These are phyloP conservation scores for Microdochium bolleyi DNA, from an alignment of 2,329 filamentous ascomycete species.

Conservation along the genomic window DNA sequence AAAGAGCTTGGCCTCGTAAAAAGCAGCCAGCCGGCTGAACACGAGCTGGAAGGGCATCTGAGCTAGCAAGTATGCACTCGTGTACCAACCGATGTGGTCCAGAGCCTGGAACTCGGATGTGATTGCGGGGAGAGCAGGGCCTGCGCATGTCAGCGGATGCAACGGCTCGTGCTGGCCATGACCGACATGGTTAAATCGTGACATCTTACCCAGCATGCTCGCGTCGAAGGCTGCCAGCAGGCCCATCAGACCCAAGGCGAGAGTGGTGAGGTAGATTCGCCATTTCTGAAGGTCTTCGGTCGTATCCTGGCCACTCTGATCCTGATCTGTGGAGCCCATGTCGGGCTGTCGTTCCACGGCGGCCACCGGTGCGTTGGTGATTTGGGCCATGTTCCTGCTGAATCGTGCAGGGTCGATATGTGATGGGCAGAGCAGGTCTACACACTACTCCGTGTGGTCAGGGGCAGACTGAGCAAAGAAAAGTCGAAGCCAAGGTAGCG, in stretches of 20 bases:
- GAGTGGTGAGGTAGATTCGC: background rate
- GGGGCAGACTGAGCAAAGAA: background rate
- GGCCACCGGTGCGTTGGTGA: background rate
- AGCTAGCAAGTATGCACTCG: conserved; percentile 15
- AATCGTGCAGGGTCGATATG: background rate
- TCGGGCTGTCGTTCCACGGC: background rate
- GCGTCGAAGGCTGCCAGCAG: background rate
- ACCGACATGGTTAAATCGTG: background rate
- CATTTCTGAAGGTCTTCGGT: background rate
- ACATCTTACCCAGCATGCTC: background rate
- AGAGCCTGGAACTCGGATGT: conserved; percentile 8
- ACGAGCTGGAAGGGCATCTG: conserved; percentile 20
- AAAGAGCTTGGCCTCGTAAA: background rate
- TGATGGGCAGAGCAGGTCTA: background rate
- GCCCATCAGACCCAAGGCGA: background rate
- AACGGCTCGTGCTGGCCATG: background rate
- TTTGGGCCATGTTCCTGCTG: background rate
- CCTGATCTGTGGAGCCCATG: background rate
- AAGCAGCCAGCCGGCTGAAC: conserved; percentile 11
- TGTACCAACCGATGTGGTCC: conserved; percentile 8
- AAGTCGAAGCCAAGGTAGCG: background rate
- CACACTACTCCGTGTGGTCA: background rate
- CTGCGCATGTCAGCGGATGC: background rate
- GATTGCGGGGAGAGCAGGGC: conserved; percentile 3
- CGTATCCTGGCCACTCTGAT: background rate